phyloP scores from a whole-genome alignment of 2,329 filamentous ascomycete species.

The Albophoma yamanashiensis region DNA sequence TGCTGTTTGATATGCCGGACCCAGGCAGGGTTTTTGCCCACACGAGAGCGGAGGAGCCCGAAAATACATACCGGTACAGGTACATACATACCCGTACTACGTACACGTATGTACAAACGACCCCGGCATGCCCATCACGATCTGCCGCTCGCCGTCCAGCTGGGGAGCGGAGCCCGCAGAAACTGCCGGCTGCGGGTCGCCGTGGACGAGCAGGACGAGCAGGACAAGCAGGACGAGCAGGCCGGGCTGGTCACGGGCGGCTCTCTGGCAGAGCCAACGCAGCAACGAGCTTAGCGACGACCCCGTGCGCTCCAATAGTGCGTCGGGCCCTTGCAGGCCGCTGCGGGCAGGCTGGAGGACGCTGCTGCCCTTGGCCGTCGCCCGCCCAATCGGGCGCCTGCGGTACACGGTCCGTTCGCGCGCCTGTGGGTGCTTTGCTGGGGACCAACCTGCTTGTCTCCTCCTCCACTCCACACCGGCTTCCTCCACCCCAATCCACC shows the following conservation, averaged over 20 bases:
- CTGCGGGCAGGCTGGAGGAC: background rate
- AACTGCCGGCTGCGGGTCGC: background rate
- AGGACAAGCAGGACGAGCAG: background rate
- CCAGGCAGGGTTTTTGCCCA: background rate
- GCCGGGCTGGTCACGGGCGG: no score
- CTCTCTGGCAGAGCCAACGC: no score
- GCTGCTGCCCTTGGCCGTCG: no score
- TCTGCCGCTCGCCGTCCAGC: background rate
- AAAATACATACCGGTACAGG: no score
- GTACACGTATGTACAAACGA: no score
- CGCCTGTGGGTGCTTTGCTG: no score
- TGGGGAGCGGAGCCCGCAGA: background rate
- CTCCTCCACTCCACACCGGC: background rate
- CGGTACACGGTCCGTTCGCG: background rate
- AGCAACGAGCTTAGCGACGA: no score
- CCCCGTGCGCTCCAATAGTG: background rate
- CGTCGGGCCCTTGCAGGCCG: background rate
- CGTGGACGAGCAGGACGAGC: background rate
- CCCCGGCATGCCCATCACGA: background rate
- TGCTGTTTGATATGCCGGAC: background rate
- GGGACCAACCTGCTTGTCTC: background rate
- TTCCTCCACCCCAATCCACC: background rate
- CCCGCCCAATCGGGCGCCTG: background rate
- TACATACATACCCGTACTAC: no score
- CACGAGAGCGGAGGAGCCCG: background rate